phyloP scores from a whole-genome alignment of 352 stramenopile species.

The Phytophthora agathidicida region DNA sequence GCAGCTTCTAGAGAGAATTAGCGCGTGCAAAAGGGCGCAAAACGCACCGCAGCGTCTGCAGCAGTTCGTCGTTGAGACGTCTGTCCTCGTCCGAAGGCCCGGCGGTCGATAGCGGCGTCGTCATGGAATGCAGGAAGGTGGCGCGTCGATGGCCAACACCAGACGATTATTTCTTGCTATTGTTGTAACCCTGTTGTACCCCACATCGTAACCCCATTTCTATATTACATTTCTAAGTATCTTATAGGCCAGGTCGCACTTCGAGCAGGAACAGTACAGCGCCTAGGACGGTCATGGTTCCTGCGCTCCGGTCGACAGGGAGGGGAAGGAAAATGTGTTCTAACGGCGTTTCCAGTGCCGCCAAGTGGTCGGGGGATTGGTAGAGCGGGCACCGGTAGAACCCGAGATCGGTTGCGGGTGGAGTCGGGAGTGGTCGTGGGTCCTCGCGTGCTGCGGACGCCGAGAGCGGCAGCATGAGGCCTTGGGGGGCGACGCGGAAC shows the following conservation, averaged over 20 bases:
- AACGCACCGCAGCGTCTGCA: constrained; percentile 62
- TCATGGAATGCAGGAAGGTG: constrained; percentile 39
- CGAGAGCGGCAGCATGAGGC: constrained; percentile 7
- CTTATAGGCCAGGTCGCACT: too few species aligned
- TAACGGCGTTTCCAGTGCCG: constrained; percentile 37
- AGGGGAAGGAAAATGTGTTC: constrained; percentile 43
- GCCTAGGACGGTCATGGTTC: constrained; percentile 37
- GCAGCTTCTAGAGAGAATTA: background rate
- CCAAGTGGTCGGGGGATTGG: constrained; percentile 27
- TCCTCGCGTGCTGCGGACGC: background rate
- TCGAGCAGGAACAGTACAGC: constrained; percentile 41
- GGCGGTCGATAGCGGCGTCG: constrained; percentile 76
- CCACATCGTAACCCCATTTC: too few species aligned
- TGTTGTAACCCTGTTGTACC: too few species aligned
- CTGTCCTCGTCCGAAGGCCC: constrained; percentile 69
- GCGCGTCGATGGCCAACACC: background rate
- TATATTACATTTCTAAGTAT: too few species aligned
- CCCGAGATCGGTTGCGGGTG: background rate
- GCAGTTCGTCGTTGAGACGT: constrained; percentile 67
- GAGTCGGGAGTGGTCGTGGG: constrained; percentile 6
- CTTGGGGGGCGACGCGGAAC: constrained; percentile 20
- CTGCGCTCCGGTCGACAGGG: constrained; percentile 26
- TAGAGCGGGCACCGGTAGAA: constrained; percentile 60
- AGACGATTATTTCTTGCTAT: too few species aligned
- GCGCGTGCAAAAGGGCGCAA: background rate